Evolutionary conservation across 2,329 filamentous ascomycete species (phyloP).

Genomic region (Phoma sp.): DNA sequence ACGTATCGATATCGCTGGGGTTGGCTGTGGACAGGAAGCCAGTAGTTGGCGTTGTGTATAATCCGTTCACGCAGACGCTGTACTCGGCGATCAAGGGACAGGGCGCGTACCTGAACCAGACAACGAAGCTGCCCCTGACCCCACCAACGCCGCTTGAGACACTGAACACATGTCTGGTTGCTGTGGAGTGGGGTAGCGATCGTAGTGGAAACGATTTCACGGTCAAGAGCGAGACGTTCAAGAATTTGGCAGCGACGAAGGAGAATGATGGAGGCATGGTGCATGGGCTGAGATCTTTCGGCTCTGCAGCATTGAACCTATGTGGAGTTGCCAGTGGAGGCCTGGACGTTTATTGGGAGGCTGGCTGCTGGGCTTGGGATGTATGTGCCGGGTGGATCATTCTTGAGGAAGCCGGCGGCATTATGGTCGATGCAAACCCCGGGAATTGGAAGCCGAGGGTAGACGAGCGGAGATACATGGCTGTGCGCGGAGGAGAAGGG

Average conservation of each 20-base stretch:
- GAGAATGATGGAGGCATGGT: constrained; percentile 76
- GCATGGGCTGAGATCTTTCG: constrained; percentile 72
- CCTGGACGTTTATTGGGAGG: constrained; percentile 80
- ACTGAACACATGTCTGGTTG: constrained; percentile 69
- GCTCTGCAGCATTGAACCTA: constrained; percentile 76
- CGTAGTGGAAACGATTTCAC: constrained; percentile 73
- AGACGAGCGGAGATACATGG: constrained; percentile 63
- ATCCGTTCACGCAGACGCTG: constrained; percentile 73
- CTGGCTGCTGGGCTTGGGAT: constrained; percentile 85
- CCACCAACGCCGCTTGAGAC: constrained; percentile 63
- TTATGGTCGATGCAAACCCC: constrained; percentile 74
- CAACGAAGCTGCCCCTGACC: constrained; percentile 54
- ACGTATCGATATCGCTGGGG: constrained; percentile 78
- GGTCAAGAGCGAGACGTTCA: constrained; percentile 71
- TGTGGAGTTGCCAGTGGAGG: constrained; percentile 74
- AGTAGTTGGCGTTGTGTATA: constrained; percentile 77
- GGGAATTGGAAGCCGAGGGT: constrained; percentile 68
- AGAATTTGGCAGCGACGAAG: constrained; percentile 56
- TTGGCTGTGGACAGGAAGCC: constrained; percentile 68
- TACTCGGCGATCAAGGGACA: constrained; percentile 71
- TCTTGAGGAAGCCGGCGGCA: constrained; percentile 73
- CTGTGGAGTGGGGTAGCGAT: constrained; percentile 75
- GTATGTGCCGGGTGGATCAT: constrained; percentile 83
- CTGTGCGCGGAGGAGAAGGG: constrained; percentile 53
- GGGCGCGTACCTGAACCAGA: constrained; percentile 62